Base-by-base conservation (phyloP, 2,329 filamentous ascomycete genomes). In the Cylindrodendrum hubeiense region DNA sequence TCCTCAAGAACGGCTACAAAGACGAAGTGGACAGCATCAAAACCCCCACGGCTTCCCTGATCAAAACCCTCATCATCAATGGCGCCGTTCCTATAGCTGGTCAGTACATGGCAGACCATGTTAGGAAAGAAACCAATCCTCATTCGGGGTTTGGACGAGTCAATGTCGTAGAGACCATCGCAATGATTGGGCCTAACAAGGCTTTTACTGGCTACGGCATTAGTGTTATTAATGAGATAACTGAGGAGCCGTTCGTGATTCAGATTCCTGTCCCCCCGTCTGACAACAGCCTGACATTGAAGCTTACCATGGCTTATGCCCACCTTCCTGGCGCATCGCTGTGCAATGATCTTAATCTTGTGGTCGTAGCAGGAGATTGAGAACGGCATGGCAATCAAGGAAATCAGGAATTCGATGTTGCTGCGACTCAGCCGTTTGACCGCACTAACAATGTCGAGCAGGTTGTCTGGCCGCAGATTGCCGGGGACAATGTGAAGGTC, bases 51-150 rank as follows among this genome's bases (percentile, higher is more conserved):
- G 55, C 43, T 3, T 15, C 55, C 5, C 44, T 58, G 7, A 41
- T 58, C 55, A 58, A 58, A 28, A 43, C 55, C 10, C 28, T 58
- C 10, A 10, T 58, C 5, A 50, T 58, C 43, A 58, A 58, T 44
- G 55, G 55, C 7, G 55, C 55, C 6, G 21, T 50, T 8, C 19
- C 55, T 10, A n/a, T 58, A 3, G 17, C 13, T 10, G 55, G 44
- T 3, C 41, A 58, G 26, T 56, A 56, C 39, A 24, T 56, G 53
- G 21, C 37, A n/a, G 41, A 4, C 6, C n/a, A 44, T 30, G 4
- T 55, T n/a, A 12, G 4, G 17, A 21, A 44, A 43, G 34, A 24
- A 21, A 21, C 39, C 22, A 37, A 39, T 24, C 24, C 53, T 6
- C 15, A 46, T 13, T 39, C 30, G 10, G 55, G 55, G 3, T 58